A percentile compares a stretch with the other conserved stretches of the same genome.
phyloP scores from a whole-genome alignment of 1,284 basidiomycete species.

The Moniliophthora roreri region DNA sequence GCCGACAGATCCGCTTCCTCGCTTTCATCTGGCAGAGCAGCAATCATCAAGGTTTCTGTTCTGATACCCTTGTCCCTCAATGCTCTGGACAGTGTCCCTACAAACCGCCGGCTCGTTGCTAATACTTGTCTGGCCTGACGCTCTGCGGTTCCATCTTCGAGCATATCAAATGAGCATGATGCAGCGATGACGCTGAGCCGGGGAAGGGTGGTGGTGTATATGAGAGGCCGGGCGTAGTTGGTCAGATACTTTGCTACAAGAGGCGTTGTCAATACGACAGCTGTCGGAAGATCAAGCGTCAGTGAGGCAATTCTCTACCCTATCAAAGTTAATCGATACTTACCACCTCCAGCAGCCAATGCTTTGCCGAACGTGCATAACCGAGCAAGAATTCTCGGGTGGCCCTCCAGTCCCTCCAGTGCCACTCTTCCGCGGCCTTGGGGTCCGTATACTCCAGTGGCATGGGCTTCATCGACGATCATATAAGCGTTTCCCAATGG shows the following conservation, averaged over 20 bases:
- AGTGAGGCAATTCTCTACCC: not conserved
- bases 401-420: conserved; percentile 56
- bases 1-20: conserved; percentile 19
- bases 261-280: conserved; percentile 74
- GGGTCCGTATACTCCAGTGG: conserved; percentile 80
- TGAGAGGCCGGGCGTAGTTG: conserved; percentile 91
- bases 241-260: conserved; percentile 82
- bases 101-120: not conserved
- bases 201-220: conserved; percentile 85
- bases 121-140: conserved; percentile 16
- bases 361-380: conserved; percentile 61
- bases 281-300: conserved; percentile 37
- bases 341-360: conserved; percentile 76
- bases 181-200: conserved; percentile 75
- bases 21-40: not conserved
- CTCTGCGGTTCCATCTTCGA: conserved; percentile 68
- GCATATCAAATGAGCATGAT: conserved; percentile 76
- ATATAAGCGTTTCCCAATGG: conserved; percentile 65
- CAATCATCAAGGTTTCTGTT: not conserved
- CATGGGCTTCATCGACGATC: conserved; percentile 90
- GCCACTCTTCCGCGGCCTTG: conserved; percentile 74
- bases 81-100: not conserved
- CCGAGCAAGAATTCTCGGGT: conserved; percentile 56
- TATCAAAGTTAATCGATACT: not conserved
- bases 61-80: not conserved